Conservation (phyloP, 2,329 filamentous ascomycete genomes). For the Meredithiella fracta region DNA sequence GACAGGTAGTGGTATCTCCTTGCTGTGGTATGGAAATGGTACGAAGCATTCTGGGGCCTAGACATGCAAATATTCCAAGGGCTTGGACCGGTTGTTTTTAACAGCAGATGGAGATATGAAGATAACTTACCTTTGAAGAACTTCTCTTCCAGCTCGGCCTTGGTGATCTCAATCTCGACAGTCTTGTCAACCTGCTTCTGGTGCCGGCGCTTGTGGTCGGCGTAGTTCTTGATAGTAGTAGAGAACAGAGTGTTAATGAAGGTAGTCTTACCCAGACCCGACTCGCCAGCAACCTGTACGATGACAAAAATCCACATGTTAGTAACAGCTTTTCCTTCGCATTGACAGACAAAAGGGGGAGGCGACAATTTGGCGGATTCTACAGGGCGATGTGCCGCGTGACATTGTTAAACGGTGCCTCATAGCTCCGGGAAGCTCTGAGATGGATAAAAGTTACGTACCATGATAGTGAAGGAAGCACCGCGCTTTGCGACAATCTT, state of each 20-base stretch:
- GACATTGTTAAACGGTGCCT: too few species aligned
- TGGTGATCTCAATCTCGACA: conserved; percentile 99
- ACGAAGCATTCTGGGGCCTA: conserved; percentile 1
- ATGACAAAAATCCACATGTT: conserved; percentile 6
- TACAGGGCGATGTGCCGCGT: too few species aligned
- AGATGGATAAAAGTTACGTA: conserved; percentile 27
- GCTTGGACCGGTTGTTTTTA: background rate
- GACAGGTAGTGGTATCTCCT: background rate
- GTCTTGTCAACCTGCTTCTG: conserved; percentile 99
- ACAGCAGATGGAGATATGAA: conserved; percentile 15
- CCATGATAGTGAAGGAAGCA: conserved; percentile 98
- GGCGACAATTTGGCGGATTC: too few species aligned
- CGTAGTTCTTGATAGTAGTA: conserved; percentile 99
- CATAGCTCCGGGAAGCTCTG: background rate
- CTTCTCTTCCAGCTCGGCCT: conserved; percentile 99
- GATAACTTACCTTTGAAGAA: conserved; percentile 84
- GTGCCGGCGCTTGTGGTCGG: conserved; percentile 97
- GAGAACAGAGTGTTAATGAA: conserved; percentile 99
- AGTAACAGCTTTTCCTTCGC: conserved; percentile 4
- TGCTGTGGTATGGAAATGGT: conserved; percentile 1
- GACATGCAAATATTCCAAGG: background rate
- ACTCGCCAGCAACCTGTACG: conserved; percentile 83
- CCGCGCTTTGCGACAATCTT: conserved; percentile 70
- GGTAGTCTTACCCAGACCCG: conserved; percentile 95
- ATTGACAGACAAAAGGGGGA: background rate